These are phyloP conservation scores for Lactarius psammicola DNA, from an alignment of 768 basidiomycete genomes.

Conservation along the genomic window DNA sequence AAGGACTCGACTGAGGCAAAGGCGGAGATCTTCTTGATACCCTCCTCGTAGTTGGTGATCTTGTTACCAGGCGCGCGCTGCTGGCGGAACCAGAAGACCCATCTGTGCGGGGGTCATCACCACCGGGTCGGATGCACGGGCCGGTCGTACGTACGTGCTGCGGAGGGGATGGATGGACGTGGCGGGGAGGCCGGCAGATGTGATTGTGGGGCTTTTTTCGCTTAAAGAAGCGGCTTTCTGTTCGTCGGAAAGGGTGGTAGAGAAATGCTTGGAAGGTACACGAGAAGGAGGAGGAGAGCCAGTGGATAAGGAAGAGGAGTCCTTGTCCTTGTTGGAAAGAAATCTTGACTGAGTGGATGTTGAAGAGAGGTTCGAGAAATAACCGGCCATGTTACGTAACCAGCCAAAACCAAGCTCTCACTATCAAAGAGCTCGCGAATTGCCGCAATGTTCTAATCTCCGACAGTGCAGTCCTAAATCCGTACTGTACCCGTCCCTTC, in stretches of 20 bases:
- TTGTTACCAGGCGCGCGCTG: slow-evolving; percentile 89
- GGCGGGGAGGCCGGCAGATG: slow-evolving; percentile 37
- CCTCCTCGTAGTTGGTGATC: slow-evolving; percentile 88
- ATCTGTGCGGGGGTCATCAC: slow-evolving; percentile 43
- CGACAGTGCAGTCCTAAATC: neutral
- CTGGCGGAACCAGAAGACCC: slow-evolving; percentile 92
- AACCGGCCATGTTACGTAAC: slow-evolving; percentile 54
- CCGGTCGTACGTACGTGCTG: slow-evolving; percentile 74
- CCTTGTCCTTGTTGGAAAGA: slow-evolving; percentile 46
- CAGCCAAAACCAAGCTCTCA: neutral
- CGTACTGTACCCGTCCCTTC: neutral
- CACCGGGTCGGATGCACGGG: neutral
- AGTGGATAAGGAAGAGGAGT: slow-evolving; percentile 18
- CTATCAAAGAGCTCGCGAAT: neutral
- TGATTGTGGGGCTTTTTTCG: slow-evolving; percentile 41
- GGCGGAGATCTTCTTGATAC: slow-evolving; percentile 87
- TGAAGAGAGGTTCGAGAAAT: slow-evolving; percentile 82
- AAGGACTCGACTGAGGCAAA: slow-evolving; percentile 97
- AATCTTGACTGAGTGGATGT: slow-evolving; percentile 62
- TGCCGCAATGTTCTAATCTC: neutral
- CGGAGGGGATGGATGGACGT: slow-evolving; percentile 66
- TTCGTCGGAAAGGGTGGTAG: slow-evolving; percentile 51
- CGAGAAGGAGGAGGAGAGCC: slow-evolving; percentile 40
- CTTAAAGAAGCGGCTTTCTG: slow-evolving; percentile 44
- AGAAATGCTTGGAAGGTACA: slow-evolving; percentile 71